These are phyloP conservation scores for Sphagnurus paluster DNA, from an alignment of 1,284 basidiomycete genomes.

Conservation along the genomic window DNA sequence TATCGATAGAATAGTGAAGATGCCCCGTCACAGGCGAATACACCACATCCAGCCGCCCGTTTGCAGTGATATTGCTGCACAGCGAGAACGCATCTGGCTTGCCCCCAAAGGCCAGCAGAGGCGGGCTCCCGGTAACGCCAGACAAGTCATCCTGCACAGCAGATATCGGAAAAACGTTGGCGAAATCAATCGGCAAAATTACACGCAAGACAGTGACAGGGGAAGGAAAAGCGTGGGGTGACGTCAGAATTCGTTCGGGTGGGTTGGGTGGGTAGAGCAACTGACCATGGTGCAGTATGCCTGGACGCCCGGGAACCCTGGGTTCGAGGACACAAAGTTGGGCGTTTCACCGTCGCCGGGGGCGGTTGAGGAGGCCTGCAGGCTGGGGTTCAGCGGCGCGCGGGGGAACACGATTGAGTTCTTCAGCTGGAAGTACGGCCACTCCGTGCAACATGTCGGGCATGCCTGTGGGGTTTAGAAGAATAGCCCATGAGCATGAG, in stretches of 20 bases:
- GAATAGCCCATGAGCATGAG: too few species aligned
- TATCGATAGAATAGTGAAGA: conserved; percentile 34
- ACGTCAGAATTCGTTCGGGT: neutral
- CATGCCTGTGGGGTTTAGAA: too few species aligned
- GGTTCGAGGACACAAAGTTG: conserved; percentile 39
- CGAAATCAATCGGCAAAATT: too few species aligned
- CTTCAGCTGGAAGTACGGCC: conserved; percentile 34
- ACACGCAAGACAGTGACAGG: neutral
- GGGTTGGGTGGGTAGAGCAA: neutral
- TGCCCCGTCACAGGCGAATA: conserved; percentile 40
- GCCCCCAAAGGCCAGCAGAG: conserved; percentile 35
- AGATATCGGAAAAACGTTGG: too few species aligned
- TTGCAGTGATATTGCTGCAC: conserved; percentile 39
- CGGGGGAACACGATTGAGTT: conserved; percentile 39
- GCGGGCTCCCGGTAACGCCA: conserved; percentile 25
- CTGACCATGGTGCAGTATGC: conserved; percentile 38
- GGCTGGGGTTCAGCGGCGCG: conserved; percentile 33
- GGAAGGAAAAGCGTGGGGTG: neutral
- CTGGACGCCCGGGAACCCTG: conserved; percentile 39
- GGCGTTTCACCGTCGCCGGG: conserved; percentile 39
- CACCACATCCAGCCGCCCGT: conserved; percentile 38
- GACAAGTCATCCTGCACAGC: too few species aligned
- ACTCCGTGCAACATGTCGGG: conserved; percentile 38
- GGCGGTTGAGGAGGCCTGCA: conserved; percentile 37
- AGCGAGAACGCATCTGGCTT: conserved; percentile 38